Evolutionary conservation across 257 asterid species (phyloP), one percentile per base, ranked within the genome.

Genomic region (Osmanthus fragrans): DNA sequence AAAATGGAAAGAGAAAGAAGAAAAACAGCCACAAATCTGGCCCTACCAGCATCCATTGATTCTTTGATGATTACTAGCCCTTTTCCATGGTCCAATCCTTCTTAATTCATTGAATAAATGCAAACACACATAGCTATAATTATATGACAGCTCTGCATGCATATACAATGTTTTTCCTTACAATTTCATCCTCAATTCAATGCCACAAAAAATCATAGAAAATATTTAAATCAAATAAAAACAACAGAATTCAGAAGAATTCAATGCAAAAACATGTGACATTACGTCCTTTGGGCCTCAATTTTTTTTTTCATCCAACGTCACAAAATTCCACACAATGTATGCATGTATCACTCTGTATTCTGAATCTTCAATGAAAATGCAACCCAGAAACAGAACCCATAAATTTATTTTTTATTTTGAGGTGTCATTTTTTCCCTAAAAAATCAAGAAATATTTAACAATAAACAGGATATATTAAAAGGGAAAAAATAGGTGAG

Each of bases 1-100:
- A 83, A 82, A 84, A 86, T 81, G 74, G 88, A 89, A 47, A 90
- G 27, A 81, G 86, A 81, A 76, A 85, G 91, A 79, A 91, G 84
- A 77, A 88, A 78, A 86, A 89, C 77, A 77, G 87, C 87, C 65
- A 81, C 80, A 80, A 77, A 77, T 74, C 79, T 78, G 25, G 79
- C 73, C 80, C 78, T 86, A 70, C 84, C 81, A 82, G 82, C 73
- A 80, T 82, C 92, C 96, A 88, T 92, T 75, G 76, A 80, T 82
- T 78, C 73, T 80, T 83, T 84, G 76, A 78, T 60, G 70, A 81
- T 73, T 76, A 75, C 81, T 76, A 79, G 79, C 79, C 82, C 76
- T 81, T 69, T 64, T 78, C 82, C 82, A 73, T 60, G 64, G 25
- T 27, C 12, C 34, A n/a, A 25, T 87, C 76, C 66, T 79, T 84